Evolutionary conservation across 768 basidiomycete species (phyloP).

Genomic region (Kwoniella botswanensis): DNA sequence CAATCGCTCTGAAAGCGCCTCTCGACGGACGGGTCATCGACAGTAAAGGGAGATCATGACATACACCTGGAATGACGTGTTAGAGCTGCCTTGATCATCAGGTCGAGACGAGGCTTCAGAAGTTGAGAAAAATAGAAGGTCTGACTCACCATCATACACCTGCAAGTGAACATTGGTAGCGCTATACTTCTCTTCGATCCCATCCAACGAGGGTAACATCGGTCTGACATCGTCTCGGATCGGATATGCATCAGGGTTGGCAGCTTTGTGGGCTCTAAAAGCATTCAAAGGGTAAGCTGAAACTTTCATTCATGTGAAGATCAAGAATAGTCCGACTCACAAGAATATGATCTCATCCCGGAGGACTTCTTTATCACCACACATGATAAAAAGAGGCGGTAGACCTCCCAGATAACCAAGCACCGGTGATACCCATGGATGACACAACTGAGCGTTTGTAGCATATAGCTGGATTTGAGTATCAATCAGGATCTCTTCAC

Average conservation of each 20-base stretch:
- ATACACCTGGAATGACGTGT: conserved; percentile 65
- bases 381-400: conserved; percentile 82
- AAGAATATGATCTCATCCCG: conserved; percentile 88
- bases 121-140: no score
- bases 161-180: conserved; percentile 87
- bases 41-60: conserved; percentile 76
- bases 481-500: conserved; percentile 55
- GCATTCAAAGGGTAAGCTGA: conserved; percentile 9
- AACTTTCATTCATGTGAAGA: no score
- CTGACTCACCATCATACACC: conserved; percentile 76
- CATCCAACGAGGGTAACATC: conserved; percentile 55
- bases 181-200: conserved; percentile 56
- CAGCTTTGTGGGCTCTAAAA: conserved; percentile 81
- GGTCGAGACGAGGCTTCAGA: no score
- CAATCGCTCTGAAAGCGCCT: conserved; percentile 59
- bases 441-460: conserved; percentile 69
- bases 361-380: conserved; percentile 86
- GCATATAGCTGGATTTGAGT: conserved; percentile 86
- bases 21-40: conserved; percentile 60
- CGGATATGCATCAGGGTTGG: conserved; percentile 76
- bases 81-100: no score
- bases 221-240: conserved; percentile 64
- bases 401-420: conserved; percentile 83
- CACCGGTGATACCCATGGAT: conserved; percentile 71
- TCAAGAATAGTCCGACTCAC: conserved; percentile 55